Percentiles rank a stretch among this genome's conserved stretches.
phyloP scores from a whole-genome alignment of 2,329 filamentous ascomycete species.

The Fusarium setosum region DNA sequence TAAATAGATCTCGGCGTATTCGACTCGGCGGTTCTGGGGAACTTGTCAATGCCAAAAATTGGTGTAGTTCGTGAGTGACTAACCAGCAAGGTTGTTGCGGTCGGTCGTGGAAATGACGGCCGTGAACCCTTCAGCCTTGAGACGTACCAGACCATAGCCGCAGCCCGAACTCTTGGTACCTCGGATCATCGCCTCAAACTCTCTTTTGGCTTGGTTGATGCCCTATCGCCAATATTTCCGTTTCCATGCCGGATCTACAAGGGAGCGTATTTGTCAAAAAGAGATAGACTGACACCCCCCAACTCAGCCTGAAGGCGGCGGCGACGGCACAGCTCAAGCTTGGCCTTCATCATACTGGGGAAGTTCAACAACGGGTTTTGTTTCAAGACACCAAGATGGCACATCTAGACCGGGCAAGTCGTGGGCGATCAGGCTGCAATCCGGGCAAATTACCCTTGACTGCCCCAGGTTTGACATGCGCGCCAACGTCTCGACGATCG shows the following conservation, averaged over 20 bases:
- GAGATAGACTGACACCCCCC: neutral
- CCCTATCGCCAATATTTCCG: conserved; percentile 12
- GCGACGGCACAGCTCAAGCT: too few species aligned
- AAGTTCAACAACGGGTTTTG: neutral
- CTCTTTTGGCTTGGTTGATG: conserved; percentile 1
- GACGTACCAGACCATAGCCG: neutral
- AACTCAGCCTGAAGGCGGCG: conserved; percentile 22
- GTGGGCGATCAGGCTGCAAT: conserved; percentile 6
- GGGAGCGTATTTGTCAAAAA: neutral
- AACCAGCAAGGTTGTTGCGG: too few species aligned
- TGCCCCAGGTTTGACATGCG: neutral
- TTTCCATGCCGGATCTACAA: conserved; percentile 16
- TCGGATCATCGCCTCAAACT: neutral
- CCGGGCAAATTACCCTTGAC: conserved; percentile 12
- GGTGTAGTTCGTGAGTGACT: neutral
- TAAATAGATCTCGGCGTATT: neutral
- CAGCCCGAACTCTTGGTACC: conserved; percentile 13
- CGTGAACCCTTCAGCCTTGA: conserved; percentile 4
- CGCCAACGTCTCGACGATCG: neutral
- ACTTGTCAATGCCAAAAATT: neutral
- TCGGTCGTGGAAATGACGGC: conserved; percentile 6
- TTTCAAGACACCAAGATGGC: conserved; percentile 23
- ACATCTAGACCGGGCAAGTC: conserved; percentile 4
- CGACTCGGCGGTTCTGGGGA: neutral
- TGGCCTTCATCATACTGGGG: conserved; percentile 10